Percentiles rank a stretch among this genome's conserved stretches.
phyloP scores from a whole-genome alignment of 106 monocot species.

The Dactylorhiza incarnata region DNA sequence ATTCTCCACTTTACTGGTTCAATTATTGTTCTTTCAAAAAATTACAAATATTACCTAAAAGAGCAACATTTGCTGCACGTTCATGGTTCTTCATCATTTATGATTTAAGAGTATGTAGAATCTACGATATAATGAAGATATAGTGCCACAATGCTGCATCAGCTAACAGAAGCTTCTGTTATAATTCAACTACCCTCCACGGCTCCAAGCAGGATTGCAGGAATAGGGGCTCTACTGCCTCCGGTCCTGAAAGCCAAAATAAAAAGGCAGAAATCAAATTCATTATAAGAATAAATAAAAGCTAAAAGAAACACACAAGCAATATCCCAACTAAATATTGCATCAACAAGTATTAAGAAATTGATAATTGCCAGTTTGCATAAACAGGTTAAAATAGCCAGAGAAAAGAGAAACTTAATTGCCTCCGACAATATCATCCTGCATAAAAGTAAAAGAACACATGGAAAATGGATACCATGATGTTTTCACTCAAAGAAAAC shows the following conservation, averaged over 20 bases:
- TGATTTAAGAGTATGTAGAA: not conserved
- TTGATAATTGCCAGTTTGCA: not conserved
- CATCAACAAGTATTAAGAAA: not conserved
- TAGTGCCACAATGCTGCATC: not conserved
- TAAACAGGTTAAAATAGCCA: not conserved
- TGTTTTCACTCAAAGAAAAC: too few relatives aligned
- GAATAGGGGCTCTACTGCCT: not conserved
- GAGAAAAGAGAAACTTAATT: not conserved
- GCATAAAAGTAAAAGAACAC: not conserved
- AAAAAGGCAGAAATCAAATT: not conserved
- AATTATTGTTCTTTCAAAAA: not conserved
- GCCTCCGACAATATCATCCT: not conserved
- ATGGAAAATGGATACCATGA: too few relatives aligned
- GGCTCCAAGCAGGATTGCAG: not conserved
- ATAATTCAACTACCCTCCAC: not conserved
- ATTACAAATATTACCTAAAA: slow-evolving; percentile 15
- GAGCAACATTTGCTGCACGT: slow-evolving; percentile 23
- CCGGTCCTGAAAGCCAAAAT: slow-evolving; percentile 1
- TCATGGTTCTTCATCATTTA: slow-evolving; percentile 22
- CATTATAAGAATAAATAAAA: not conserved
- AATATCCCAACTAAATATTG: not conserved
- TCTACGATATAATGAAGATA: not conserved
- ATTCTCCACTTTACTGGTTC: not conserved
- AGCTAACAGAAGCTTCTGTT: not conserved
- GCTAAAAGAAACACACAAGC: not conserved